These are phyloP conservation scores for Ophiosphaerella herpotricha DNA, from an alignment of 2,329 filamentous ascomycete species.

Conservation along the genomic window DNA sequence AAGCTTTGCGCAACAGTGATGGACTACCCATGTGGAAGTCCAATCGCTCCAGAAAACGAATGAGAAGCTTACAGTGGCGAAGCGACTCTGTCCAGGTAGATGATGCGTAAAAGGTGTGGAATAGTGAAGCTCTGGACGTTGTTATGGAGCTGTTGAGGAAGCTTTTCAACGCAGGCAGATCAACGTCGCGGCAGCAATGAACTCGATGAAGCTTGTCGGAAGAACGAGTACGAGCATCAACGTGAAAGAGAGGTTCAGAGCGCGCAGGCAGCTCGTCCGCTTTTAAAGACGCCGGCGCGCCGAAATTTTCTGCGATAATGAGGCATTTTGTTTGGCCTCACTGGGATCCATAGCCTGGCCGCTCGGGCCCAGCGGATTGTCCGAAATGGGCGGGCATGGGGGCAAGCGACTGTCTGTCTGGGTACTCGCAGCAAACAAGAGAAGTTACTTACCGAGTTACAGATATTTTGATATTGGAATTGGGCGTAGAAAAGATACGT, in stretches of 20 bases:
- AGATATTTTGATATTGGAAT: conserved; percentile 15
- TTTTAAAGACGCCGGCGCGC: conserved; percentile 37
- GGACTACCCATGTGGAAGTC: conserved; percentile 6
- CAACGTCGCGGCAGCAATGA: conserved; percentile 28
- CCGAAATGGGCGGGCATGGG: conserved; percentile 30
- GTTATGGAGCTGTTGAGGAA: conserved; percentile 25
- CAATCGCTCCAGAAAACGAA: conserved; percentile 22
- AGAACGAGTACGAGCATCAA: conserved; percentile 37
- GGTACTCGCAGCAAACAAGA: conserved; percentile 16
- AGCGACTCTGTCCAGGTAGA: conserved; percentile 21
- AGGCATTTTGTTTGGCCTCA: conserved; percentile 44
- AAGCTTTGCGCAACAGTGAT: conserved; percentile 12
- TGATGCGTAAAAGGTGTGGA: conserved; percentile 17
- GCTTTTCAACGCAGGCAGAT: conserved; percentile 39
- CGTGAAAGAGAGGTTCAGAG: conserved; percentile 20
- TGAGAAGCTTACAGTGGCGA: conserved; percentile 41
- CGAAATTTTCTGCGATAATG: conserved; percentile 43
- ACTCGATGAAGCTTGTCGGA: conserved; percentile 26
- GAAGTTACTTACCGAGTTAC: conserved; percentile 33
- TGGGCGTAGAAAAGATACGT: conserved; percentile 5
- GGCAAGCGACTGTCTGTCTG: conserved; percentile 22
- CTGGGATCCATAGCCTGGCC: conserved; percentile 12
- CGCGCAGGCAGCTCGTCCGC: conserved; percentile 23
- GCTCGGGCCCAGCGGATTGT: conserved; percentile 35
- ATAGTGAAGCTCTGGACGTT: conserved; percentile 7